phyloP scores from a whole-genome alignment of 495 filamentous ascomycete genomes.

The Beverwykella pulmonaria region DNA sequence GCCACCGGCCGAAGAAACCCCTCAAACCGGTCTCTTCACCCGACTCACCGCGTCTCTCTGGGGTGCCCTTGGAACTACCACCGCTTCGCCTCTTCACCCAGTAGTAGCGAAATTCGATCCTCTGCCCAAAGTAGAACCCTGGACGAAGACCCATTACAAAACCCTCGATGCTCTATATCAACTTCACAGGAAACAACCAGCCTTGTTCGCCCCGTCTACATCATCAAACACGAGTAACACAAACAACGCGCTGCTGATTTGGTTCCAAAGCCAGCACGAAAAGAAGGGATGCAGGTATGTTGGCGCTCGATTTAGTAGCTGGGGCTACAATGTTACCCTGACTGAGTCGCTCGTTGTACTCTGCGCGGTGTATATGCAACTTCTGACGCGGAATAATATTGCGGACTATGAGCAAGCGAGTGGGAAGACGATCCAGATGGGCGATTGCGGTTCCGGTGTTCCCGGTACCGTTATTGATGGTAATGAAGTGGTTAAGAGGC shows the following conservation, averaged over 20 bases:
- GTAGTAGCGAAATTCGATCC: constrained; percentile 11
- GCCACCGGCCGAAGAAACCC: not conserved
- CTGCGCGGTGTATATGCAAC: constrained; percentile 34
- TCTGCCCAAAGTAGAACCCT: constrained; percentile 39
- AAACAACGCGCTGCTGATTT: constrained; percentile 33
- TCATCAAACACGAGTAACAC: constrained; percentile 9
- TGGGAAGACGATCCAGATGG: constrained; percentile 28
- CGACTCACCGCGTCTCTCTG: constrained; percentile 33
- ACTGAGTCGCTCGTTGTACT: constrained; percentile 31
- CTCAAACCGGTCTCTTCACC: constrained; percentile 22
- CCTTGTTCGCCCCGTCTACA: constrained; percentile 28
- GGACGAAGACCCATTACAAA: constrained; percentile 43
- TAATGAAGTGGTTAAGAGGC: constrained; percentile 28
- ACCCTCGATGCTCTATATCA: constrained; percentile 39
- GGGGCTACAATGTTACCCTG: constrained; percentile 36
- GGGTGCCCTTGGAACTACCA: constrained; percentile 19
- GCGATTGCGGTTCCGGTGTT: constrained; percentile 10
- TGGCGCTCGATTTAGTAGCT: constrained; percentile 25
- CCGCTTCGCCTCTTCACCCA: constrained; percentile 26
- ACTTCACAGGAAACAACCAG: constrained; percentile 28
- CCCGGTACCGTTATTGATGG: constrained; percentile 26
- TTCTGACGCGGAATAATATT: constrained; percentile 30
- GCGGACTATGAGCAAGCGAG: constrained; percentile 30
- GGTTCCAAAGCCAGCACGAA: constrained; percentile 6
- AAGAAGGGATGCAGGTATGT: constrained; percentile 17